phyloP scores from a whole-genome alignment of 2,329 filamentous ascomycete species.

The Dryadomyces quercivorus region DNA sequence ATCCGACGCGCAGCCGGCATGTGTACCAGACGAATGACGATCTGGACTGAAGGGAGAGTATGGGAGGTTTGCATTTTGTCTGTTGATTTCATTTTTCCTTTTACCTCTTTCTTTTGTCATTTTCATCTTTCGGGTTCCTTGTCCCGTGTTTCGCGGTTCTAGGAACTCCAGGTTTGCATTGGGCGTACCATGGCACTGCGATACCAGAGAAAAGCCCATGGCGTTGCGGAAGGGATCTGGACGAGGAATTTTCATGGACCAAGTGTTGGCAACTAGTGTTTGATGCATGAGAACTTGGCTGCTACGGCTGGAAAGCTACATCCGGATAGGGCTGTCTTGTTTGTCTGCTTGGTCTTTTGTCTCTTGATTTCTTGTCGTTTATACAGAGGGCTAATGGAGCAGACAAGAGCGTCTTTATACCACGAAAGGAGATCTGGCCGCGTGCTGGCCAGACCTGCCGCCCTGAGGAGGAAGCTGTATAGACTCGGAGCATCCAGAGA shows the following conservation, averaged over 20 bases:
- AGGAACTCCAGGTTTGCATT: background rate
- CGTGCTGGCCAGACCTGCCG: background rate
- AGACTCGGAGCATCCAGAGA: background rate
- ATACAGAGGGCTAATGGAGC: background rate
- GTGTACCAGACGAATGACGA: slow-evolving; percentile 72
- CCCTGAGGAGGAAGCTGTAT: too few relatives aligned
- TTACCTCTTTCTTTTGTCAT: background rate
- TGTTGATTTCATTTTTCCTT: background rate
- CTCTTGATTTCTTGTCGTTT: background rate
- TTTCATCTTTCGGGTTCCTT: too few relatives aligned
- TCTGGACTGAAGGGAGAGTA: slow-evolving; percentile 42
- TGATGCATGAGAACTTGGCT: background rate
- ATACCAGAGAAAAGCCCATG: background rate
- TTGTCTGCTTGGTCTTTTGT: background rate
- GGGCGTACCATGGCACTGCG: background rate
- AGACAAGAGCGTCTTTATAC: background rate
- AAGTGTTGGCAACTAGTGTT: background rate
- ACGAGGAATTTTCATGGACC: background rate
- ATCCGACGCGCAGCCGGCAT: slow-evolving; percentile 68
- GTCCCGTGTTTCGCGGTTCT: background rate
- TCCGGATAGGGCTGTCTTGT: background rate
- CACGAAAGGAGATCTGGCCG: background rate
- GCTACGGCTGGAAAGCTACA: background rate
- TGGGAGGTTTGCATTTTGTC: background rate
- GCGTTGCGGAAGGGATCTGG: background rate